Conservation (phyloP, 1,284 basidiomycete species). For the Trichosporon ovoides region DNA sequence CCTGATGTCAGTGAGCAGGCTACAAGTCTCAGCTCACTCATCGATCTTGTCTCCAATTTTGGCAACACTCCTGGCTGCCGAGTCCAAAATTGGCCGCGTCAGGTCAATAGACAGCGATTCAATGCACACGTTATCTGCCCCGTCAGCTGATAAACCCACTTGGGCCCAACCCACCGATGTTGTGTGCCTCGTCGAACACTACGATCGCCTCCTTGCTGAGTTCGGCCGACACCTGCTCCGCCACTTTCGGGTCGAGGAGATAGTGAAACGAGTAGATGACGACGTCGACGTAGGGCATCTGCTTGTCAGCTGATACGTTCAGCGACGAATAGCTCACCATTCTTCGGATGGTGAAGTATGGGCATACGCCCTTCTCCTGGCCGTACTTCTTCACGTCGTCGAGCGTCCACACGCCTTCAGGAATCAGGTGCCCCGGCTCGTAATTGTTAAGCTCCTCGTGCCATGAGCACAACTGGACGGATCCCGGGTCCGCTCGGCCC, state of each 20-base stretch:
- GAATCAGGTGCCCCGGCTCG: slow-evolving; percentile 78
- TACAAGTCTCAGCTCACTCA: slow-evolving; percentile 57
- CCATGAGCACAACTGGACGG: slow-evolving; percentile 86
- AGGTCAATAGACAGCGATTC: slow-evolving; percentile 97
- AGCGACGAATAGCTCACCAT: slow-evolving; percentile 62
- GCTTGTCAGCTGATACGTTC: not conserved
- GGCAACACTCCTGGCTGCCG: slow-evolving; percentile 80
- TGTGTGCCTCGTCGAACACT: slow-evolving; percentile 99
- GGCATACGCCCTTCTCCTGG: slow-evolving; percentile 78
- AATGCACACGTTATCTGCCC: slow-evolving; percentile 95
- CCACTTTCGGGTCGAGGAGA: slow-evolving; percentile 96
- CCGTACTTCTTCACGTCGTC: slow-evolving; percentile 90
- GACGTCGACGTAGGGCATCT: slow-evolving; percentile 94
- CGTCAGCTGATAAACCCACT: not conserved
- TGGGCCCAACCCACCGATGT: slow-evolving; percentile 67
- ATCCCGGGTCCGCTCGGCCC: slow-evolving; percentile 80
- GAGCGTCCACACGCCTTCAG: slow-evolving; percentile 86
- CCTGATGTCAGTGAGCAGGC: slow-evolving; percentile 50
- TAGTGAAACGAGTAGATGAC: slow-evolving; percentile 99
- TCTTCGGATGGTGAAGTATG: slow-evolving; percentile 92
- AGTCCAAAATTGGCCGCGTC: slow-evolving; percentile 97
- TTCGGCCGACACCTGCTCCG: slow-evolving; percentile 97
- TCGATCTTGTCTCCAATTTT: slow-evolving; percentile 89
- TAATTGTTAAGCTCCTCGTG: slow-evolving; percentile 82
- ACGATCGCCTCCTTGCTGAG: slow-evolving; percentile 97